Evolutionary conservation across 257 asterid genomes (phyloP).

Genomic region (Solanum clarkiae): DNA sequence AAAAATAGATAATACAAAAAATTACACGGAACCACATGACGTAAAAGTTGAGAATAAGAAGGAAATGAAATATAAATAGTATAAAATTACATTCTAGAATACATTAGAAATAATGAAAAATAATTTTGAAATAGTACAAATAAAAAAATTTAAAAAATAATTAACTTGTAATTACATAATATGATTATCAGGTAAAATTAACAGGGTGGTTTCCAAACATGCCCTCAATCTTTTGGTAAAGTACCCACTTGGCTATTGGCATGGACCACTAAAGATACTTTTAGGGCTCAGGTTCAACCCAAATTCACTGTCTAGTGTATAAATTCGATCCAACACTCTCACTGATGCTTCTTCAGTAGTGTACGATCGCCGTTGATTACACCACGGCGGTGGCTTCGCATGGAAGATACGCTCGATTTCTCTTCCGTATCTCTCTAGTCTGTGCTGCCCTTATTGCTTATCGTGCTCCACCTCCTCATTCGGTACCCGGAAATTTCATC

Average conservation of each 20-base stretch:
- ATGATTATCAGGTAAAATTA: too few species aligned
- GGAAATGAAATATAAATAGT: too few species aligned
- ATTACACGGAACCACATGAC: too few species aligned
- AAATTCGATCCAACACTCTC: not conserved
- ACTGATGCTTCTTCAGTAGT: not conserved
- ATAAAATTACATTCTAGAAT: too few species aligned
- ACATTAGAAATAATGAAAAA: too few species aligned
- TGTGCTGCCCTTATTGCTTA: constrained; percentile 25
- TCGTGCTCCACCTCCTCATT: constrained; percentile 22
- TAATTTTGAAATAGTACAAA: too few species aligned
- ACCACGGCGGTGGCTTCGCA: constrained; percentile 3
- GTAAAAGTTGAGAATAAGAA: too few species aligned
- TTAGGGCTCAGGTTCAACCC: not conserved
- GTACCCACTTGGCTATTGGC: not conserved
- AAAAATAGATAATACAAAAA: too few species aligned
- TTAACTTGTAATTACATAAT: too few species aligned
- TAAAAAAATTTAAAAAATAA: too few species aligned
- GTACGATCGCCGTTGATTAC: not conserved
- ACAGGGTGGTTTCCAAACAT: too few species aligned
- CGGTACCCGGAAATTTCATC: not conserved
- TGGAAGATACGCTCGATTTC: constrained; percentile 17
- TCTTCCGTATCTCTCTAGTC: constrained; percentile 7
- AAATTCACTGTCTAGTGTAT: not conserved
- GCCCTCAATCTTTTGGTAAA: too few species aligned
- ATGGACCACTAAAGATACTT: not conserved